phyloP scores from a whole-genome alignment of 2,329 filamentous ascomycete genomes.

The Xylariaceae sp. region DNA sequence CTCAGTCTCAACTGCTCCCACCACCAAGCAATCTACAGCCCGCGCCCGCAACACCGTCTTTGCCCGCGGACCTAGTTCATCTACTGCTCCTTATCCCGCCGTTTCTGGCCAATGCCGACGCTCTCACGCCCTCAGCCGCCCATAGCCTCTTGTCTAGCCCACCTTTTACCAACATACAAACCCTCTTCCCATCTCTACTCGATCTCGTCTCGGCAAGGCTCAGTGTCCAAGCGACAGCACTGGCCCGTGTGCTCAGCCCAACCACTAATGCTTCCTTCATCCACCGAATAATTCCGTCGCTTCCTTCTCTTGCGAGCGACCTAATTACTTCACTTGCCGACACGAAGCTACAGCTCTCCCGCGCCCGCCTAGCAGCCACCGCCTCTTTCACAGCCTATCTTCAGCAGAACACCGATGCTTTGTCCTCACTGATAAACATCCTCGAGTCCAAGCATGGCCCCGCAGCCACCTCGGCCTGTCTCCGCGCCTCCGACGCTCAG shows the following conservation, averaged over 20 bases:
- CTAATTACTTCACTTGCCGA: conserved; percentile 36
- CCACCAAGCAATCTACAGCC: background rate
- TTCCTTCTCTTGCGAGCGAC: conserved; percentile 40
- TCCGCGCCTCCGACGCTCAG: conserved; percentile 46
- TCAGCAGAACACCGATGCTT: conserved; percentile 36
- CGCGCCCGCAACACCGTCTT: conserved; percentile 13
- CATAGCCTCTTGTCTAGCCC: conserved; percentile 48
- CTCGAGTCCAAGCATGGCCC: conserved; percentile 56
- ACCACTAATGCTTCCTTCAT: conserved; percentile 54
- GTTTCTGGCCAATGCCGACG: conserved; percentile 38
- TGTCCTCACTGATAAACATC: conserved; percentile 45
- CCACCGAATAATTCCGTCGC: conserved; percentile 54
- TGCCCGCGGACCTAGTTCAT: conserved; percentile 47
- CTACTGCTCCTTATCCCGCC: conserved; percentile 55
- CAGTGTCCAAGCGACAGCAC: conserved; percentile 44
- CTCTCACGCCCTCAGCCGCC: conserved; percentile 36
- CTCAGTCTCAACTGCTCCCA: conserved; percentile 17
- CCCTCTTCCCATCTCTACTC: conserved; percentile 47
- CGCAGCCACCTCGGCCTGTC: conserved; percentile 49
- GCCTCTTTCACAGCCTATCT: conserved; percentile 40
- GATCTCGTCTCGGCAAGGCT: conserved; percentile 49
- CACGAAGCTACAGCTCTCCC: conserved; percentile 31
- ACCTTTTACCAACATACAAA: conserved; percentile 47
- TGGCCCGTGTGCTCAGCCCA: conserved; percentile 49
- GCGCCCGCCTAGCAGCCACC: conserved; percentile 40